Base-by-base conservation (phyloP, 2,329 filamentous ascomycete species). In the Teratosphaeria zuluensis region DNA sequence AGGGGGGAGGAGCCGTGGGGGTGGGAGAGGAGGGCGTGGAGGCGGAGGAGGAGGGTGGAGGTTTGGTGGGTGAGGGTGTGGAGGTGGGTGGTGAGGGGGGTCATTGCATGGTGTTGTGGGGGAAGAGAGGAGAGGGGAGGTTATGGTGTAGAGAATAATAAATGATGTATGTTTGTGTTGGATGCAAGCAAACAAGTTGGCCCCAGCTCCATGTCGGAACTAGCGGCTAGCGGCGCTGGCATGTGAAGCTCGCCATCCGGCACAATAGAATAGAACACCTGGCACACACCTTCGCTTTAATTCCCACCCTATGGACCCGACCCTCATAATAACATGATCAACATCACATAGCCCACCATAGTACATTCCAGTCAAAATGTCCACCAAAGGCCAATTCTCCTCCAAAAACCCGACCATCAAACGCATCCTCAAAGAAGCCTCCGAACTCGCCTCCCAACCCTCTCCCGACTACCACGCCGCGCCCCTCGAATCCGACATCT, bases 361-460 rank as follows among this genome's bases (percentile, higher is more conserved):
- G 4, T 30, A 16, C 46, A 21, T 4, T 1, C 46, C 38, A 14
- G 8, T n/a, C 42, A 48, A n/a, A 60, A 76, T 76, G 75, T 66
- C 74, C 52, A 74, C 74, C 14, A 70, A 69, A 59, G 72, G 74
- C 53, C 72, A 74, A 59, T 77, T 88, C 77, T 90, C 87, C 73
- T 84, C 86, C 66, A 91, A 90, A 71, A 91, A 87, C 63, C 89
- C 89, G 51, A 92, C 89, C 31, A 89, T 94, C 71, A 87, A 88
- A 74, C 88, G 89, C 71, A 94, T 95, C 73, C 80, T 96, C 70
- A 90, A 90, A 75, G 94, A 97, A 84, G 92, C 92, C 59, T 82
- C 88, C 60, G 94, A 97, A 73, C 84, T 99, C 58, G 85, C 89
- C 61, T 81, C 80, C 59, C 82, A 88, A 42, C 90, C 92, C 4